These are phyloP conservation scores for Ilyonectria mors-panacis DNA, from an alignment of 2,329 filamentous ascomycete genomes.

Conservation along the genomic window DNA sequence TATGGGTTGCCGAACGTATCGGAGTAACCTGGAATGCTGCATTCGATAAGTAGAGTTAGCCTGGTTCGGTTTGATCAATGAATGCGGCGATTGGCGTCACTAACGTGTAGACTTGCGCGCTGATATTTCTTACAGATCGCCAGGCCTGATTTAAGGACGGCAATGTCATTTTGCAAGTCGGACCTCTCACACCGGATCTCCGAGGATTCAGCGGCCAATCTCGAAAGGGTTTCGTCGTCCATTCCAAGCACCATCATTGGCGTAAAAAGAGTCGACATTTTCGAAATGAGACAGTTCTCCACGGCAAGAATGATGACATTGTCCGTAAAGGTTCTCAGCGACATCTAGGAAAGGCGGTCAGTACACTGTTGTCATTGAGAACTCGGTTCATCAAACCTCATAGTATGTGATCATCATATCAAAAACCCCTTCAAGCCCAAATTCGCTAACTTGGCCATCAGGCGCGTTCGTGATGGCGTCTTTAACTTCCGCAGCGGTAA, in stretches of 20 bases:
- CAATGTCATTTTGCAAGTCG: background rate
- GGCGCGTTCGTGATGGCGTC: background rate
- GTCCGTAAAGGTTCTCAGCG: slow-evolving; percentile 59
- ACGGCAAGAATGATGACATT: slow-evolving; percentile 62
- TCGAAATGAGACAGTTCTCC: slow-evolving; percentile 61
- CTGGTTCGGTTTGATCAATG: background rate
- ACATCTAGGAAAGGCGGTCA: slow-evolving; percentile 50
- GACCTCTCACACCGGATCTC: background rate
- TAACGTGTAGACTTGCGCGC: background rate
- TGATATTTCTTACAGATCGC: background rate
- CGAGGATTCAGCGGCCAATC: background rate
- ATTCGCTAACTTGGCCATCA: slow-evolving; percentile 39
- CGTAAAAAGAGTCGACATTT: slow-evolving; percentile 2
- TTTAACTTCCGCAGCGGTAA: background rate
- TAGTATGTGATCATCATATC: slow-evolving; percentile 61
- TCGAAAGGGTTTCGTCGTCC: background rate
- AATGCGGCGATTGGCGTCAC: background rate
- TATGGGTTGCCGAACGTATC: background rate
- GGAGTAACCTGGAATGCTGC: background rate
- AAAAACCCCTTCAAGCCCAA: slow-evolving; percentile 55
- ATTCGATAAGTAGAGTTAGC: background rate
- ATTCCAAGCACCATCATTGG: background rate
- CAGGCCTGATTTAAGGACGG: background rate
- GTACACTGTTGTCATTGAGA: background rate
- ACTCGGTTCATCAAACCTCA: slow-evolving; percentile 49